A percentile compares a stretch with the other conserved stretches of the same genome.
Conservation (phyloP, 441 rosid species). For the Arabidopsis hybrid region DNA sequence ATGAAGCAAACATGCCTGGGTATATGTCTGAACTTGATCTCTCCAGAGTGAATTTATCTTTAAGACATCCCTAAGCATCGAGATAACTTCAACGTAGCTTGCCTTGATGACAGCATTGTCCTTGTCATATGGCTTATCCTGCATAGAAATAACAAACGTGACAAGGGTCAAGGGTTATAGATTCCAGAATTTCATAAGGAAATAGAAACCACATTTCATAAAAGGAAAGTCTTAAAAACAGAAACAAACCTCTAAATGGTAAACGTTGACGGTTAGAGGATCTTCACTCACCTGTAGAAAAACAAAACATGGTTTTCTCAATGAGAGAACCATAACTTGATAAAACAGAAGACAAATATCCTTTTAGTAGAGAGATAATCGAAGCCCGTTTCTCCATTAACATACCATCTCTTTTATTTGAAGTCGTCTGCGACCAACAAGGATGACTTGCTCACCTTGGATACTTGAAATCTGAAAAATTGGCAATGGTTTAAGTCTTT, state of each 20-base stretch:
- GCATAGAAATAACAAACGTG: constrained; percentile 33
- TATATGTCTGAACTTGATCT: constrained; percentile 84
- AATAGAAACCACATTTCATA: constrained; percentile 8
- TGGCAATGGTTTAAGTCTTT: constrained; percentile 5
- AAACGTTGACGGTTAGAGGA: constrained; percentile 90
- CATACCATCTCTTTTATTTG: constrained; percentile 86
- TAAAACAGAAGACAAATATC: not conserved
- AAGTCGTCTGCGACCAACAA: constrained; percentile 87
- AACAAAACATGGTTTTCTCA: constrained; percentile 35
- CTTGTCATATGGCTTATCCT: constrained; percentile 85
- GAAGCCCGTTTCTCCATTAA: not conserved
- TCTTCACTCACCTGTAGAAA: constrained; percentile 79
- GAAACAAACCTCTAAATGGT: constrained; percentile 75
- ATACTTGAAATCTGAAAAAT: constrained; percentile 74
- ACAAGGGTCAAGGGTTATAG: not conserved
- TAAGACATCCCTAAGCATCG: constrained; percentile 83
- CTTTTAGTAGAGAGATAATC: too few relatives aligned
- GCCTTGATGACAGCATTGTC: constrained; percentile 93
- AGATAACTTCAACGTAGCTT: constrained; percentile 85
- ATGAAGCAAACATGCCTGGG: constrained; percentile 58
- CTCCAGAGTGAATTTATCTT: constrained; percentile 85
- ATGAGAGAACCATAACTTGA: constrained; percentile 26
- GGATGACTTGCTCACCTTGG: constrained; percentile 87
- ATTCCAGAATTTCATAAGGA: not conserved
- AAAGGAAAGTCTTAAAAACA: not conserved